Base-by-base conservation (phyloP, 371 early-diverging fungal genomes). In the Mortierella sp. region DNA sequence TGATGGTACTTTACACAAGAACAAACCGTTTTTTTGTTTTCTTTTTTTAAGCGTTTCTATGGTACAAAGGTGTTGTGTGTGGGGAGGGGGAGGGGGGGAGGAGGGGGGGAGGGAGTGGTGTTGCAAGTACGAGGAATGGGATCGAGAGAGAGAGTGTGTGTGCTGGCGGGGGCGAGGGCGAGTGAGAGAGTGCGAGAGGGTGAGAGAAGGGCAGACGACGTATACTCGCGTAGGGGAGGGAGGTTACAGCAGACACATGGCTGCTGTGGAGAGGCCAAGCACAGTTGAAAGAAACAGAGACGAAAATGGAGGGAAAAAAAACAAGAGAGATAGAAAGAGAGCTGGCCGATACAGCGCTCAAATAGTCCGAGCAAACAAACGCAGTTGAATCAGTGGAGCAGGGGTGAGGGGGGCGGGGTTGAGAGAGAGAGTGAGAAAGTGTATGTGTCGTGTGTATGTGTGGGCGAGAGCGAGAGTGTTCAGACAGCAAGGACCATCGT, bases 361-460 rank as follows among this genome's bases (percentile, higher is more conserved):
- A 69, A 28, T 52, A 24, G 41, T 49, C n/a, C 27, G 49, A 58
- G 48, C 48, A 55, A 31, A 61, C 42, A 59, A 45, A 52, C 50
- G 31, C 55, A 49, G 23, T 43, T 42, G 21, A 12, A 43, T 19
- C 27, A 39, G 24, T 27, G 21, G 50, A 34, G 27, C 19, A 24
- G 6, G 10, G 34, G 26, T 10, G 34, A 24, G 21, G 28, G 34
- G 18, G 2, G 19, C 16, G 18, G 21, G 18, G 51, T 30, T 45
- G 54, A 55, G 67, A 65, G 66, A 59, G 61, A 61, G 56, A 50
- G 59, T 3, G 61, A 46, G 55, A 53, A 56, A 26, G 49, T 64
- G 65, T 58, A 24, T 4, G n/a, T 3, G 10, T 19, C 26, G 26
- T 57, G 42, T 57, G 26, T 43, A 30, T 7, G 28, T 57, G 7